Evolutionary conservation across 176 grass and related monocot genomes (phyloP).

Genomic region (Aegilops sharonensis): DNA sequence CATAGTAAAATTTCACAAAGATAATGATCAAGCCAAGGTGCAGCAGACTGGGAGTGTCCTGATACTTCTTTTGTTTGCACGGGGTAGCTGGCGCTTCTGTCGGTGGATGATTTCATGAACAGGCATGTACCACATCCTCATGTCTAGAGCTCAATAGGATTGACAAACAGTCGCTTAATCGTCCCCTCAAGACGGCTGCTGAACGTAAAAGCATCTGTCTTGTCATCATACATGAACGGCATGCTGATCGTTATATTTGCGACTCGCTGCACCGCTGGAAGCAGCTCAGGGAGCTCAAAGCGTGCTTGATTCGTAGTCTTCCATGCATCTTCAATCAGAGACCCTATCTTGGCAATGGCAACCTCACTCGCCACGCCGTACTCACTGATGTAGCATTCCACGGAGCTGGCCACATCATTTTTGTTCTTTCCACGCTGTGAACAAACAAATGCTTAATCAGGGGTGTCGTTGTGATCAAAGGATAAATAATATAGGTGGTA

Average conservation of each 20-base stretch:
- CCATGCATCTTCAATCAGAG: conserved; percentile 30
- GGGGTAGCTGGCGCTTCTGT: neutral
- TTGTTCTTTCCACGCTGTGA: conserved; percentile 27
- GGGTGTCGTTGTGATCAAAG: neutral
- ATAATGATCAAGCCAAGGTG: neutral
- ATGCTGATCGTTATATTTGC: conserved; percentile 22
- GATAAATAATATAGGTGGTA: neutral
- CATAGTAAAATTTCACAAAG: conserved; percentile 1
- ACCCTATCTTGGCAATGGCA: conserved; percentile 10
- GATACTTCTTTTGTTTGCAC: neutral
- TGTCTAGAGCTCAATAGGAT: conserved; percentile 12
- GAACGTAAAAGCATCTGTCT: conserved; percentile 30
- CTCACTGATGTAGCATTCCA: conserved; percentile 28
- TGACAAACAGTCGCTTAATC: conserved; percentile 26
- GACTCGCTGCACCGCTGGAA: conserved; percentile 10
- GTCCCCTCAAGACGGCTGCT: conserved; percentile 22
- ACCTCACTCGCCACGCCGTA: neutral
- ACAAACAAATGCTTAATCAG: neutral
- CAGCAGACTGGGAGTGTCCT: neutral
- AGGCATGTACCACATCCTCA: neutral
- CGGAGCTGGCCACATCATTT: conserved; percentile 16
- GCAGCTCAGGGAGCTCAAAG: conserved; percentile 1
- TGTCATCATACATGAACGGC: conserved; percentile 32
- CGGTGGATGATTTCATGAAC: neutral
- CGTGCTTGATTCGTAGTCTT: conserved; percentile 14